Base-by-base conservation (phyloP, 1,139 yeast genomes). In the Scheffersomyces segobiensis region DNA sequence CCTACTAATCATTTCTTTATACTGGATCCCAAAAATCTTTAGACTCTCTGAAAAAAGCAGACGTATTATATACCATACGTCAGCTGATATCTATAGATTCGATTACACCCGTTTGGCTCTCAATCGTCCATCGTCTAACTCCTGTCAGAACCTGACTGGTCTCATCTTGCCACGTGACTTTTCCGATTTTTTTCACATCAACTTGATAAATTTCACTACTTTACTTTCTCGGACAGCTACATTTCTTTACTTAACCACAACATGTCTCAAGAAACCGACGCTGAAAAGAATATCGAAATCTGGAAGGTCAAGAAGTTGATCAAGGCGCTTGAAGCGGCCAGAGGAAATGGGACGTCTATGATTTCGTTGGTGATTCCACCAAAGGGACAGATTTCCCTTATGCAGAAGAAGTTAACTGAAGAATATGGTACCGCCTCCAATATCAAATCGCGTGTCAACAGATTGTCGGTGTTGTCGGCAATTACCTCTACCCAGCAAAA, bases 341-440 rank as follows among this genome's bases (percentile, higher is more conserved):
- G 97, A 76, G 98, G 99, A 76, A 95, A 95, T 73, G 99, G 99
- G 76, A 95, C 99, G 55, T 95, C 99, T 47, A 95, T 95, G 98
- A 95, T 95, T 71, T 93, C 98, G 46, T 83, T 95, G 74, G 91
- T 95, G 69, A 91, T 95, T 64, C 96, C 99, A 53, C 99, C 99
- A 67, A 89, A 86, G 73, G 96, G 96, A 59, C 99, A 95, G 78
- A 89, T 95, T 69, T 84, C 98, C 18, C 85, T 92, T 69, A 86
- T 85, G 62, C 93, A 89, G 71, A 93, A 91, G 79, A 89, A 91
- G 95, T 84, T 95, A 78, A 91, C 98, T 7, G 99, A 95, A 80
- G 99, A 95, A 81, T 93, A 93, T 77, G 99, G 99, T 75, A 95
- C 99, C 20, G 99, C 99, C 4, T 92, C 98, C 53, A 95, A 95